Base-by-base conservation (phyloP, 176 grass and related monocot genomes). In the Chloris gayana region DNA sequence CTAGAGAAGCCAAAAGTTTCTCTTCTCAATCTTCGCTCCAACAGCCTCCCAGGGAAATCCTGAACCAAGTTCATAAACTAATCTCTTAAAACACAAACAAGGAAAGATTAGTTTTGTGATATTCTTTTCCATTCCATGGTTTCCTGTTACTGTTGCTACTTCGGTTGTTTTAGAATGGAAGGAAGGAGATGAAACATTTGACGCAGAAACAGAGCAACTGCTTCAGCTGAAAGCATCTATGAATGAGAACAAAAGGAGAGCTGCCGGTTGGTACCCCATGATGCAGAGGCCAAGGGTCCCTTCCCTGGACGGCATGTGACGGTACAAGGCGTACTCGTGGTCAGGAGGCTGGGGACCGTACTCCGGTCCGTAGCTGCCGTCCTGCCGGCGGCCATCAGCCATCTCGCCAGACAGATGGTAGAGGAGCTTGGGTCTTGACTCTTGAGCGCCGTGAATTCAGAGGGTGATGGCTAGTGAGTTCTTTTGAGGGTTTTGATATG, bases 281-380 rank as follows among this genome's bases (percentile, higher is more conserved):
- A n/a, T 72, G 74, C 34, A 76, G 44, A 76, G 70, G 26, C 65
- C 56, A 57, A 35, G 71, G 56, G 3, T 12, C 70, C 25, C 70
- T 81, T 15, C 51, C 33, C 75, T 79, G 33, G 57, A 79, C 0
- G 75, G 60, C 76, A 54, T 35, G 68, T 71, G 61, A 51, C 30
- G 45, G 76, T 81, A 45, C 41, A 32, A n/a, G 77, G 12, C 49
- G 11, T 69, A n/a, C 14, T 89, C 64, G 1, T 65, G 54, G 49
- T 85, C 54, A 37, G 33, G 87, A 33, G 77, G 72, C 39, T 74
- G 41, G 33, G 70, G 69, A 1, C 64, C 76, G 8, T 81, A 54
- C 76, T 89, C 76, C 15, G 72, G 71, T 15, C 81, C 63, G 9
- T 68, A 75, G 44, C 82, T 89, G 53, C 76, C 64, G 1, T 74